These are phyloP conservation scores for Echinosophora koreensis DNA, from an alignment of 306 rosid genomes.

Conservation along the genomic window DNA sequence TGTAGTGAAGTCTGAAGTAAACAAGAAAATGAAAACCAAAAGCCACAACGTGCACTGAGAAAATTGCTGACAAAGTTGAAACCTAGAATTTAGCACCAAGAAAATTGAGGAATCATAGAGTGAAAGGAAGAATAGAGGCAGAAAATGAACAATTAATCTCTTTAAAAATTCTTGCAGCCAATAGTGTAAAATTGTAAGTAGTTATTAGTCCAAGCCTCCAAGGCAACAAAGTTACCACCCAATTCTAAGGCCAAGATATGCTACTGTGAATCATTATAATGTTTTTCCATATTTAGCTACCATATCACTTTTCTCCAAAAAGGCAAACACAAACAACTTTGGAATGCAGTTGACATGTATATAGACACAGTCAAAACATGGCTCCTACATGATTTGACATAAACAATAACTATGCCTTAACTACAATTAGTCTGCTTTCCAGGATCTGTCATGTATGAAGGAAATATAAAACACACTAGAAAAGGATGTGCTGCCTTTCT, in stretches of 20 bases:
- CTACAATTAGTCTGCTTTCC: not conserved
- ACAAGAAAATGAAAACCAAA: not conserved
- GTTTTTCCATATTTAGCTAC: not conserved
- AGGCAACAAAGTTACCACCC: not conserved
- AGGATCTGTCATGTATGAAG: not conserved
- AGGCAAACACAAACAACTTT: not conserved
- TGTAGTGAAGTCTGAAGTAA: not conserved
- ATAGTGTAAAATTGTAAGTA: not conserved
- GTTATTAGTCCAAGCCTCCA: slow-evolving; percentile 8
- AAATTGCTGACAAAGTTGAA: slow-evolving; percentile 23
- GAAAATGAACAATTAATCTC: not conserved
- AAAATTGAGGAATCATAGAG: slow-evolving; percentile 11
- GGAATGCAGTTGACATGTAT: not conserved
- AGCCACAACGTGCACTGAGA: not conserved
- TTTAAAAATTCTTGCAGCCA: not conserved
- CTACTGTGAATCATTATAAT: not conserved
- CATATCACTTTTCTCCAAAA: not conserved
- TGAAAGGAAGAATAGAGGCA: not conserved
- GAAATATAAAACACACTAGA: not conserved
- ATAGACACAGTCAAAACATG: slow-evolving; percentile 12
- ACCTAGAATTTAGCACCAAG: not conserved
- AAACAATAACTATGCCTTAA: not conserved
- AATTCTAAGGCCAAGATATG: not conserved
- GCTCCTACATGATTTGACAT: not conserved
- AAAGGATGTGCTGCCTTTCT: not conserved